These are phyloP conservation scores for Pyrenophora tritici-repentis DNA, from an alignment of 2,329 filamentous ascomycete genomes.

Conservation along the genomic window DNA sequence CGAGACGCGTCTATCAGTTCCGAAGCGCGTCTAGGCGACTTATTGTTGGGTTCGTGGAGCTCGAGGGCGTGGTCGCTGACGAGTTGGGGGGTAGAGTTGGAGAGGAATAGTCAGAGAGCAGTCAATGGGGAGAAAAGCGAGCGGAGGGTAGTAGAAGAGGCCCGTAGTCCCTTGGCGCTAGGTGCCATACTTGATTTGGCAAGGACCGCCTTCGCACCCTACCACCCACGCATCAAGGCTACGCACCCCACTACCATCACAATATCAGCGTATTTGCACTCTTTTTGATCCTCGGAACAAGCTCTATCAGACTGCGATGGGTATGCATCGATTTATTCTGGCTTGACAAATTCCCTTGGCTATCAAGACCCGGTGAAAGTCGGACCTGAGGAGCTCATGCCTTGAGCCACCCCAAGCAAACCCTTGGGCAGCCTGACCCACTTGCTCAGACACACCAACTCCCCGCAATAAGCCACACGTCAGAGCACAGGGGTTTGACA, in stretches of 20 bases:
- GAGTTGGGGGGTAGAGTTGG: conserved; percentile 35
- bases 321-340: conserved; percentile 10
- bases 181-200: conserved; percentile 31
- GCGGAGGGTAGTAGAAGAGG: conserved; percentile 37
- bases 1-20: conserved; percentile 48
- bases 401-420: conserved; percentile 36
- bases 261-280: conserved; percentile 67
- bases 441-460: conserved; percentile 27
- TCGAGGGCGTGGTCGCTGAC: conserved; percentile 32
- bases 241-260: conserved; percentile 38
- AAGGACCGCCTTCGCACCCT: conserved; percentile 33
- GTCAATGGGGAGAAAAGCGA: conserved; percentile 39
- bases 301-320: conserved; percentile 19
- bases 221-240: conserved; percentile 34
- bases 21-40: conserved; percentile 50
- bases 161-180: conserved; percentile 24
- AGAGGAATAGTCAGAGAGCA: conserved; percentile 43
- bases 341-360: conserved; percentile 8
- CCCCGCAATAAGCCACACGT: conserved; percentile 19
- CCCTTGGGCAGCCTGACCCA: conserved; percentile 40
- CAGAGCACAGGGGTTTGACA: conserved; percentile 3
- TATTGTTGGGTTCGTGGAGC: conserved; percentile 35
- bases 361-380: conserved; percentile 16
- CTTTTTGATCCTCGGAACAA: conserved; percentile 58
- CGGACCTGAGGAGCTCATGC: conserved; percentile 26